These are phyloP conservation scores for Aspergillus coremiiformis DNA, from an alignment of 495 filamentous ascomycete genomes.

Conservation along the genomic window DNA sequence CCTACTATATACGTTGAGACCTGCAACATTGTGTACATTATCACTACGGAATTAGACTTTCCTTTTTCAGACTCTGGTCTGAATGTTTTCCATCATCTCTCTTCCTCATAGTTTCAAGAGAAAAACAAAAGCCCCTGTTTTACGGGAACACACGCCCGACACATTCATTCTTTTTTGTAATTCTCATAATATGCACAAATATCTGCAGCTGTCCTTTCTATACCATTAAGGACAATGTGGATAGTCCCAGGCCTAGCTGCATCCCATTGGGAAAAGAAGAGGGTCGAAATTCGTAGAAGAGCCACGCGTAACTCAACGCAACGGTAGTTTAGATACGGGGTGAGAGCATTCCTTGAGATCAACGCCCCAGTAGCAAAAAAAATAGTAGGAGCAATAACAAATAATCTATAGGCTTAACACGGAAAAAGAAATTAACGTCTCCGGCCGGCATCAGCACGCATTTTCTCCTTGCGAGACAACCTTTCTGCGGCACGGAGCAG, in stretches of 20 bases:
- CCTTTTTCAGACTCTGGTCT: not conserved
- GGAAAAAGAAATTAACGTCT: constrained; percentile 18
- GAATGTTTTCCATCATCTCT: not conserved
- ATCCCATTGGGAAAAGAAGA: not conserved
- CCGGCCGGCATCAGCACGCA: constrained; percentile 37
- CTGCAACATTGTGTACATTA: constrained; percentile 14
- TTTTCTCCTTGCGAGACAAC: constrained; percentile 63
- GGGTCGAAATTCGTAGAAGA: not conserved
- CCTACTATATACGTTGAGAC: constrained; percentile 7
- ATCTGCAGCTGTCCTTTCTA: not conserved
- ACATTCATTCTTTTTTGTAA: not conserved
- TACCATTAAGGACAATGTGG: not conserved
- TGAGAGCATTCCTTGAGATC: not conserved
- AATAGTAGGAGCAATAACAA: not conserved
- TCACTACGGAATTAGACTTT: constrained; percentile 1
- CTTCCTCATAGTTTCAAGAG: too few relatives aligned
- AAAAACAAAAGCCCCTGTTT: too few relatives aligned
- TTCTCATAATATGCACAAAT: not conserved
- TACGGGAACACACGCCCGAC: not conserved
- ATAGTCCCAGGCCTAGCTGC: not conserved
- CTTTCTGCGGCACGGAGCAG: constrained; percentile 69
- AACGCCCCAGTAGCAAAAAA: not conserved
- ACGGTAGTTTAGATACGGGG: not conserved
- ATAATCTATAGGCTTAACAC: constrained; percentile 8
- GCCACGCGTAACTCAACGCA: not conserved